Conservation (phyloP, 2,329 filamentous ascomycete genomes). For the Torrubiella hemipterigena region DNA sequence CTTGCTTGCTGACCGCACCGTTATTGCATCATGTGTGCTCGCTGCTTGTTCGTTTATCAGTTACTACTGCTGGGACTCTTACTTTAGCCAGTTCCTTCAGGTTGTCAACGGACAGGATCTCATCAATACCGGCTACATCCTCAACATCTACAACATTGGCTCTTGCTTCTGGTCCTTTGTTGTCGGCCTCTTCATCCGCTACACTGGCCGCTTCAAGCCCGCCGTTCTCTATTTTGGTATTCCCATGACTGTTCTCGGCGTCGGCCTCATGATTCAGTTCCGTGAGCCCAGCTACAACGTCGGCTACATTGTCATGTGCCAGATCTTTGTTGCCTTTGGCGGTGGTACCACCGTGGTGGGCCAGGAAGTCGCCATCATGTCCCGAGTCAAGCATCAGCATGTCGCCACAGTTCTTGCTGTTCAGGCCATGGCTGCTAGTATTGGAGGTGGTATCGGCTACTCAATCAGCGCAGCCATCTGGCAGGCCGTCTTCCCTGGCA, state of each 20-base stretch:
- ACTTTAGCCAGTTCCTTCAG: slow-evolving; percentile 34
- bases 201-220: slow-evolving; percentile 35
- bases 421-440: slow-evolving; percentile 41
- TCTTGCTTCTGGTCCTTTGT: slow-evolving; percentile 29
- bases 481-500: slow-evolving; percentile 41
- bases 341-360: slow-evolving; percentile 45
- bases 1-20: slow-evolving; percentile 30
- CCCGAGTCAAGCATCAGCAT: slow-evolving; percentile 41
- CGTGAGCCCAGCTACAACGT: slow-evolving; percentile 37
- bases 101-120: slow-evolving; percentile 32
- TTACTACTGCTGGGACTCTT: slow-evolving; percentile 29
- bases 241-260: slow-evolving; percentile 36
- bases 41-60: slow-evolving; percentile 21
- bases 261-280: slow-evolving; percentile 44
- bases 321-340: slow-evolving; percentile 47
- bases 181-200: slow-evolving; percentile 30
- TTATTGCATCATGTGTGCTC: slow-evolving; percentile 28
- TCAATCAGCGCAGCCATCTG: slow-evolving; percentile 50
- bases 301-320: slow-evolving; percentile 44
- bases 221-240: slow-evolving; percentile 39
- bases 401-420: slow-evolving; percentile 45
- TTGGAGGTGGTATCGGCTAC: slow-evolving; percentile 45
- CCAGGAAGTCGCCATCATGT: slow-evolving; percentile 46
- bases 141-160: slow-evolving; percentile 30
- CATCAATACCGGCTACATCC: slow-evolving; percentile 30